phyloP scores from a whole-genome alignment of 805 yeast genomes.

The Candida qinlingensis region DNA sequence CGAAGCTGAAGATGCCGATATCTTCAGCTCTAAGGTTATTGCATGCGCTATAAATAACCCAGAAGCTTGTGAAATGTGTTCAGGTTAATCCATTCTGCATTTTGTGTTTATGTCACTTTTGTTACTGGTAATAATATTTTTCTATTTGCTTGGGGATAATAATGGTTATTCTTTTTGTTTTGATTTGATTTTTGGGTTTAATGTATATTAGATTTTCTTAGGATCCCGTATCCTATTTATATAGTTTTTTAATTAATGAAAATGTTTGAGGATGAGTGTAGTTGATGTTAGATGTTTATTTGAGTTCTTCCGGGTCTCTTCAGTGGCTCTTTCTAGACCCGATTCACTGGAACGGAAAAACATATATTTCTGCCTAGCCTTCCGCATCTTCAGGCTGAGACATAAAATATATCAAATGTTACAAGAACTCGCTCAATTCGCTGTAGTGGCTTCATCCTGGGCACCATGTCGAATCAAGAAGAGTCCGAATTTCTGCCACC shows the following conservation, averaged over 20 bases:
- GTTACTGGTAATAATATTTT: background rate
- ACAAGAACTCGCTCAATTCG: no score
- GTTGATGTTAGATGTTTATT: background rate
- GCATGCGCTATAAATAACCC: slow-evolving; percentile 98
- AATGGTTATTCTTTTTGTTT: background rate
- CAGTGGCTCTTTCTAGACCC: no score
- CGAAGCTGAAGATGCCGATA: slow-evolving; percentile 44
- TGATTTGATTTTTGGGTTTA: background rate
- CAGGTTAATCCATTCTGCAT: slow-evolving; percentile 52
- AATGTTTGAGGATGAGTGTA: background rate
- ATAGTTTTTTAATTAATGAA: background rate
- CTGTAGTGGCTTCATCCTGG: no score
- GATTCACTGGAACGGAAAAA: no score
- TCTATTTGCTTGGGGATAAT: slow-evolving; percentile 7
- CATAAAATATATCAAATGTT: no score
- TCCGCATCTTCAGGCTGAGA: no score
- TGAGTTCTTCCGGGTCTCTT: no score
- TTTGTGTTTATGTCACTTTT: slow-evolving; percentile 1
- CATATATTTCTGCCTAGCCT: no score
- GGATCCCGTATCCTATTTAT: no score
- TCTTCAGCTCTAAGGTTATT: slow-evolving; percentile 86
- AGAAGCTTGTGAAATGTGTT: slow-evolving; percentile 98
- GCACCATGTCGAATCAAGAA: no score
- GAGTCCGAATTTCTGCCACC: background rate
- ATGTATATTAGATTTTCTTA: background rate